Conservation (phyloP, 2,329 filamentous ascomycete genomes). For the Sordariomycetes sp. region DNA sequence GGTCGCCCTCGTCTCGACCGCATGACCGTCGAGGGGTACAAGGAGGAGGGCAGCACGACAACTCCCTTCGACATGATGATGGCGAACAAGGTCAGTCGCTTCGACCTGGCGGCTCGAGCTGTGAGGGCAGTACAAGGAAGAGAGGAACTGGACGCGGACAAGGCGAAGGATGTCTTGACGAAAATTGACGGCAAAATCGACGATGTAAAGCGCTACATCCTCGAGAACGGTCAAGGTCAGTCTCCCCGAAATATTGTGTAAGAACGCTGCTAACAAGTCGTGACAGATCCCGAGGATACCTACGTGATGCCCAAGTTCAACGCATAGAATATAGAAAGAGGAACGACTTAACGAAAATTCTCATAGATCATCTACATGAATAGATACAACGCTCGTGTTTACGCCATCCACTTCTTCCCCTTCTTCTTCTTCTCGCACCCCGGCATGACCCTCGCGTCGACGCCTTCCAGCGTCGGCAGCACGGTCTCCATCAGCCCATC, state of each 20-base stretch:
- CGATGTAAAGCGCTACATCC: slow-evolving; percentile 43
- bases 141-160: slow-evolving; percentile 36
- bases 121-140: slow-evolving; percentile 34
- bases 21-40: slow-evolving; percentile 49
- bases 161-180: slow-evolving; percentile 33
- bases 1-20: slow-evolving; percentile 41
- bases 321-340: too few relatives aligned
- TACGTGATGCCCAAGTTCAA: background rate
- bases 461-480: slow-evolving; percentile 23
- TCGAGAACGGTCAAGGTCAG: slow-evolving; percentile 40
- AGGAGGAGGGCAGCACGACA: slow-evolving; percentile 57
- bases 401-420: background rate
- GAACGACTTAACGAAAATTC: too few relatives aligned
- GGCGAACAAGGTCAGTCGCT: slow-evolving; percentile 49
- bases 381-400: too few relatives aligned
- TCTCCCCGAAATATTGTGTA: slow-evolving; percentile 2
- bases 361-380: too few relatives aligned
- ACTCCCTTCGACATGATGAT: slow-evolving; percentile 66
- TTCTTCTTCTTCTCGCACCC: slow-evolving; percentile 1
- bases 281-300: slow-evolving; percentile 1
- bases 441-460: slow-evolving; percentile 5
- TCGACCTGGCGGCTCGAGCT: slow-evolving; percentile 47
- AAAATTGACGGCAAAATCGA: slow-evolving; percentile 37
- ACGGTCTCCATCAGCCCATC: slow-evolving; percentile 27
- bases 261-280: background rate